Base-by-base conservation (phyloP, 2,329 filamentous ascomycete genomes). In the Ceratocystis smalleyi region DNA sequence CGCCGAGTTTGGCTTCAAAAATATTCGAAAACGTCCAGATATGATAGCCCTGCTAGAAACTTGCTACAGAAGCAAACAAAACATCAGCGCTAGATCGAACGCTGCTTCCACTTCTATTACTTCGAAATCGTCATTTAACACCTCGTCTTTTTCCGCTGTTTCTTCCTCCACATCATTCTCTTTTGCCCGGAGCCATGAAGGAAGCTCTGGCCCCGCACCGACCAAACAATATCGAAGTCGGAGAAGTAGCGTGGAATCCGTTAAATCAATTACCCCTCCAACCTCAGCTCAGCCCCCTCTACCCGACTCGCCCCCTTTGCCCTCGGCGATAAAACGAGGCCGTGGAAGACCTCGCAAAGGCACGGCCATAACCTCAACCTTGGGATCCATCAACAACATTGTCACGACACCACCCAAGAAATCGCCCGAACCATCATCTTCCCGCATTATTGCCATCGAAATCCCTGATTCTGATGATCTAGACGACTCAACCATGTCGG, bases 1-100 rank as follows among this genome's bases (percentile, higher is more conserved):
- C 55, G 75, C 79, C 4, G 76, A 77, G 0, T 90, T 84, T 69
- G 86, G 86, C 0, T 91, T 91, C 73, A 91, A 91, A 70, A 76
- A 84, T 0, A 76, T 91, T 35, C 88, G 85, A 71, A 82, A 77
- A 64, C 79, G 88, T 19, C 77, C 80, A 60, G 82, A 83, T 7
- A 89, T 89, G 85, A 84, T 91, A 67, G 77, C 82, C 1, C 73
- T 90, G 10, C 75, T 91, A 12, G 77, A 87, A 62, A 81, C 84
- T 70, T 91, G 88, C 71, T 91, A 87, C 86, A 74, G 81, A 68
- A 83, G 82, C 65, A 83, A 83, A 70, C 74, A 78, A 22, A 69
- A 27, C 5, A 57, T n/a, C 8, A 57, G 17, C 15, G 30, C 59
- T 15, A n/a, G 30, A 3, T n/a, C 62, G n/a, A 40, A 15, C 35